phyloP scores from a whole-genome alignment of 2,329 filamentous ascomycete species.

The Aspergillus eucalypticola region DNA sequence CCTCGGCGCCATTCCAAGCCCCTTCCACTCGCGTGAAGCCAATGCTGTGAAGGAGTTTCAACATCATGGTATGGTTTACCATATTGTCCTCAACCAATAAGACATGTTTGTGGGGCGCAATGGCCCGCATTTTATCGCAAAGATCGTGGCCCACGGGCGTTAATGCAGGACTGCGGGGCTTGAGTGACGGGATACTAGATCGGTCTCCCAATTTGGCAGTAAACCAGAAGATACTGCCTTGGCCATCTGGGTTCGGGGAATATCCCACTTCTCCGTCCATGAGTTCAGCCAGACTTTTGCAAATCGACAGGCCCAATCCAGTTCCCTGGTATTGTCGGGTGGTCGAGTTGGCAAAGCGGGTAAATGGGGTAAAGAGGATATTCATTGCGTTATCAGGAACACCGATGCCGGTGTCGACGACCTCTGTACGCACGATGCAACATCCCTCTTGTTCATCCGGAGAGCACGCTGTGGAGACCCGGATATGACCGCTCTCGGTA shows the following conservation, averaged over 20 bases:
- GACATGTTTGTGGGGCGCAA: slow-evolving; percentile 46
- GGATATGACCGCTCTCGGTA: slow-evolving; percentile 57
- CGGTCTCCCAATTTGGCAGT: slow-evolving; percentile 44
- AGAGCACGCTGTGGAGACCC: slow-evolving; percentile 45
- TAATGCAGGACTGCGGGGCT: not conserved
- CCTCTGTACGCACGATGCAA: slow-evolving; percentile 53
- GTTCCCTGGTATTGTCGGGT: slow-evolving; percentile 58
- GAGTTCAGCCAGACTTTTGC: slow-evolving; percentile 57
- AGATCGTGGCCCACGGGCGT: slow-evolving; percentile 22
- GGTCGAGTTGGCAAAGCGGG: slow-evolving; percentile 55
- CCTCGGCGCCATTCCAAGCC: slow-evolving; percentile 48
- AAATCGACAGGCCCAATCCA: slow-evolving; percentile 59
- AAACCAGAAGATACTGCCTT: slow-evolving; percentile 57
- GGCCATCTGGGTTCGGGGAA: slow-evolving; percentile 46
- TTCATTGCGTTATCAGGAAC: slow-evolving; percentile 49
- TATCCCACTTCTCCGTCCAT: slow-evolving; percentile 59
- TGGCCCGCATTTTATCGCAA: slow-evolving; percentile 33
- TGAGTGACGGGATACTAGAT: too few species aligned
- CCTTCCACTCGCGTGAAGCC: slow-evolving; percentile 46
- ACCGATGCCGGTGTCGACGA: slow-evolving; percentile 58
- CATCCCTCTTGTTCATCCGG: slow-evolving; percentile 38
- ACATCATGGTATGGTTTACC: slow-evolving; percentile 46
- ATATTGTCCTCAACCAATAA: slow-evolving; percentile 47
- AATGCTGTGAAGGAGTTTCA: slow-evolving; percentile 40
- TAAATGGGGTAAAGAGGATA: slow-evolving; percentile 58